phyloP scores from a whole-genome alignment of 495 filamentous ascomycete species.

The Xylaria bambusicola region DNA sequence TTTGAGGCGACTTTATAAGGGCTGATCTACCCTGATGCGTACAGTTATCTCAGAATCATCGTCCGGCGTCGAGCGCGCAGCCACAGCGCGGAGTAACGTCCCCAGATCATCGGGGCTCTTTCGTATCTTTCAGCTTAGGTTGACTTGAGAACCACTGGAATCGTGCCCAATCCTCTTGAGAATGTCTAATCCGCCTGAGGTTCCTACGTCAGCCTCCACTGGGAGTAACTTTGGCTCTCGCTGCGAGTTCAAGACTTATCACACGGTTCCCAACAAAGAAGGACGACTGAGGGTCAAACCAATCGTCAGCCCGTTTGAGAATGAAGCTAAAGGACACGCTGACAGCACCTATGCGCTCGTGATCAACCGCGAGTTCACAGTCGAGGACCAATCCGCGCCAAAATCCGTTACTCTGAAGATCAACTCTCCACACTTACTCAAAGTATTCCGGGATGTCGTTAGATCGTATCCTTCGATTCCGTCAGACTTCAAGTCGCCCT shows the following conservation, averaged over 20 bases:
- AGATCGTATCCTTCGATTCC: conserved; percentile 36
- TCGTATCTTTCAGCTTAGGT: too few relatives aligned
- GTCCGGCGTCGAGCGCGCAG: too few relatives aligned
- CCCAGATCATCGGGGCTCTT: too few relatives aligned
- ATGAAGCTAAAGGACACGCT: conserved; percentile 14
- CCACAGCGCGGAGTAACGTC: too few relatives aligned
- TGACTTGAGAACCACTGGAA: too few relatives aligned
- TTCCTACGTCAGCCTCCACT: not conserved
- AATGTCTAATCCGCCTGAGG: not conserved
- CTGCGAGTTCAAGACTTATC: conserved; percentile 13
- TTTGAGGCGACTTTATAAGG: too few relatives aligned
- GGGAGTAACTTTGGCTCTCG: conserved; percentile 16
- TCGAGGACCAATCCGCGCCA: conserved; percentile 23
- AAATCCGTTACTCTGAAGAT: conserved; percentile 29
- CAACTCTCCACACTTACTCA: conserved; percentile 42
- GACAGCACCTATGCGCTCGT: conserved; percentile 32
- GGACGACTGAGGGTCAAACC: conserved; percentile 21
- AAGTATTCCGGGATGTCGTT: conserved; percentile 30
- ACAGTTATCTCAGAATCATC: too few relatives aligned
- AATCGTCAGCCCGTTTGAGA: conserved; percentile 18
- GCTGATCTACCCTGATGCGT: too few relatives aligned
- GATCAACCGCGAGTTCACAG: conserved; percentile 27
- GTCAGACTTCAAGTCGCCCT: conserved; percentile 23
- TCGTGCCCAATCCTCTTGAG: too few relatives aligned
- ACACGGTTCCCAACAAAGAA: conserved; percentile 13